Evolutionary conservation across 2,329 filamentous ascomycete species (phyloP).

Genomic region (Stylonectria norvegica): DNA sequence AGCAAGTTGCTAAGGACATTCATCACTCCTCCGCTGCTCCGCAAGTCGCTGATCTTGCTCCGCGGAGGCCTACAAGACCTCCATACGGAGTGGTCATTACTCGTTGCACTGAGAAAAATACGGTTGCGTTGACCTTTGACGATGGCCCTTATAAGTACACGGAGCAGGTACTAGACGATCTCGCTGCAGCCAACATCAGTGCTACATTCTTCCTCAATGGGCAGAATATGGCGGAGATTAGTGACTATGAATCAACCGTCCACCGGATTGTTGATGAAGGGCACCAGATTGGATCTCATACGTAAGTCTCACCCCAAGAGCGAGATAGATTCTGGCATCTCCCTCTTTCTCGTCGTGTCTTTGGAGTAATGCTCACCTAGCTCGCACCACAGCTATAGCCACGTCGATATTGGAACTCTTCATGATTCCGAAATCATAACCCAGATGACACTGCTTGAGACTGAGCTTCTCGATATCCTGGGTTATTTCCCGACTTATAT

Average conservation of each 20-base stretch:
- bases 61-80: too few species aligned
- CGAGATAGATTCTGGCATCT: too few species aligned
- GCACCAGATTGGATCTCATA: slow-evolving; percentile 30
- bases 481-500: slow-evolving; percentile 41
- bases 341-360: too few species aligned
- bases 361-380: slow-evolving; percentile 40
- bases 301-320: too few species aligned
- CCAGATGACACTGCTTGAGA: slow-evolving; percentile 39
- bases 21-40: too few species aligned
- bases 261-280: slow-evolving; percentile 38
- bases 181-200: slow-evolving; percentile 29
- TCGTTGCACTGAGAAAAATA: slow-evolving; percentile 30
- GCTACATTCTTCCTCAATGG: slow-evolving; percentile 42
- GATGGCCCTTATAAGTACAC: slow-evolving; percentile 45
- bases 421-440: too few species aligned
- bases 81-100: too few species aligned
- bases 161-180: slow-evolving; percentile 35
- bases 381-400: slow-evolving; percentile 44
- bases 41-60: too few species aligned
- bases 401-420: too few species aligned
- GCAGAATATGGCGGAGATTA: slow-evolving; percentile 38
- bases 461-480: slow-evolving; percentile 40
- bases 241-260: too few species aligned
- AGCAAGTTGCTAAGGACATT: too few species aligned
- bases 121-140: slow-evolving; percentile 44